phyloP scores from a whole-genome alignment of 2,329 filamentous ascomycete species.

The Talaromyces funiculosus region DNA sequence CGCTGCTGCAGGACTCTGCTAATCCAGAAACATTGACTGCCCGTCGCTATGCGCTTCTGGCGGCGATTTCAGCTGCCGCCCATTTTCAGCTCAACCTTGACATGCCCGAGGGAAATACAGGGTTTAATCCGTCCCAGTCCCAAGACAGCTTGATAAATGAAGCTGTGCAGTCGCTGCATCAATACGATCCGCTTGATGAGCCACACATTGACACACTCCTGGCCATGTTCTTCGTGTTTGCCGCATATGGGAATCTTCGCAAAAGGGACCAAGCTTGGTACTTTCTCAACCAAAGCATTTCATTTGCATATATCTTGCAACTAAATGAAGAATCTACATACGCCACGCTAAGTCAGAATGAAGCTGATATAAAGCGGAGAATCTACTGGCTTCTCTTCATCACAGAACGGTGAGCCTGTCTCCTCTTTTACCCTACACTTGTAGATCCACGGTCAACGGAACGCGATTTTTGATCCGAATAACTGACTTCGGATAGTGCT shows the following conservation, averaged over 20 bases:
- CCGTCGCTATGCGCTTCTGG: neutral
- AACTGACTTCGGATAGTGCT: neutral
- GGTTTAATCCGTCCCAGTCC: neutral
- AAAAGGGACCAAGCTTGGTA: neutral
- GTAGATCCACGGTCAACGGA: neutral
- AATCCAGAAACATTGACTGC: neutral
- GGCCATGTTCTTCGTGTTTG: conserved; percentile 4
- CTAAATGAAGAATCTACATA: conserved; percentile 5
- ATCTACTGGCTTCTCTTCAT: conserved; percentile 8
- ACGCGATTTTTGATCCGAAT: too few species aligned
- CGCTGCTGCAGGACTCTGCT: neutral
- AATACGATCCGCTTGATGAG: neutral
- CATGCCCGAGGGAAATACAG: neutral
- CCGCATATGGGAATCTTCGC: conserved; percentile 5
- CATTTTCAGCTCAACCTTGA: neutral
- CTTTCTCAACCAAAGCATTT: conserved; percentile 6
- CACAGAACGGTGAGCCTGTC: neutral
- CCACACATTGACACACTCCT: neutral
- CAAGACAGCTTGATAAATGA: neutral
- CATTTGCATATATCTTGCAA: neutral
- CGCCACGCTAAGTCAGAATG: neutral
- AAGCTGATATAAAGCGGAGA: neutral
- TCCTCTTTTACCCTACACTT: neutral
- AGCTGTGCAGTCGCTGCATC: neutral
- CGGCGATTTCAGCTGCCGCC: neutral